Evolutionary conservation across 164 flowering plant species (phyloP).

Genomic region (Stephania cephalantha): DNA sequence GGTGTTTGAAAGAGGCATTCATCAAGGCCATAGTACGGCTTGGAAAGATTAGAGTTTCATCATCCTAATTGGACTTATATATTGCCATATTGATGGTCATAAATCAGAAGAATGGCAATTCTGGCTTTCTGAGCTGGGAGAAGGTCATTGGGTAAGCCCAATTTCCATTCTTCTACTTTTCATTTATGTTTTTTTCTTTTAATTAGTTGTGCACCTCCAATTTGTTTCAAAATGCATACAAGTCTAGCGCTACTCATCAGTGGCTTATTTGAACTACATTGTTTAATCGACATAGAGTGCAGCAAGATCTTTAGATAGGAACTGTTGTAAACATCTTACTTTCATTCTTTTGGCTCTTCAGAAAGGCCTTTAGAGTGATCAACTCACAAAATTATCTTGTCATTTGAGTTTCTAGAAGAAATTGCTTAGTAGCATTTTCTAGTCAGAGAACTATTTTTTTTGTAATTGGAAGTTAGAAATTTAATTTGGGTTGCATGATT

Average conservation of each 20-base stretch:
- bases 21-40: constrained; percentile 50
- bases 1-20: constrained; percentile 89
- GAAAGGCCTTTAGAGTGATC: no score
- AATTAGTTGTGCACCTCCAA: neutral
- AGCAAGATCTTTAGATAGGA: neutral
- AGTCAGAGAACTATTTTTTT: no score
- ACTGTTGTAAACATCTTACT: no score
- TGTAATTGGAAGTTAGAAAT: no score
- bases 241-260: neutral
- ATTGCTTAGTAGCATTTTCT: no score
- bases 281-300: neutral
- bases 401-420: no score
- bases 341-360: no score
- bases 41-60: constrained; percentile 62
- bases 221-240: neutral
- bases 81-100: constrained; percentile 40
- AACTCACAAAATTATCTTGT: no score
- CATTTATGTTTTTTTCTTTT: neutral
- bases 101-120: constrained; percentile 53
- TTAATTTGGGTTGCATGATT: no score
- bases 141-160: constrained; percentile 43
- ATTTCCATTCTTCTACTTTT: neutral
- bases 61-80: constrained; percentile 57
- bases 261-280: neutral
- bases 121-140: constrained; percentile 50